Base-by-base conservation (phyloP, 1,284 basidiomycete genomes). In the Sphaerobolus stellatus region DNA sequence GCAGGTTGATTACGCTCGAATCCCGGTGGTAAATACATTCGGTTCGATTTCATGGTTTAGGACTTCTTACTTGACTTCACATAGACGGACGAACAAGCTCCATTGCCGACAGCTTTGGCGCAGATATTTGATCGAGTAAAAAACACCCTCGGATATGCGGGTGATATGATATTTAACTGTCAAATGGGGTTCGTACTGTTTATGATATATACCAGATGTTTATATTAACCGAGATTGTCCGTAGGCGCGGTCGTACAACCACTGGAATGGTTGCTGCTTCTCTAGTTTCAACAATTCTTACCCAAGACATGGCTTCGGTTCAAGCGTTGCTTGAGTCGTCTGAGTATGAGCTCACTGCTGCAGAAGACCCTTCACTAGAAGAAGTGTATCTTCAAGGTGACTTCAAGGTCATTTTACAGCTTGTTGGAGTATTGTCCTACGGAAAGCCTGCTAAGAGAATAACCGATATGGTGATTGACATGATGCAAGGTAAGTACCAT, bases 1-100 rank as follows among this genome's bases (percentile, higher is more conserved):
- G 38, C 57, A 90, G 85, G 92, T 97, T 55, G 84, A 97, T 65
- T 97, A 97, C 67, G 85, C 82, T 51, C 86, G 94, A 18, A 80
- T 93, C 48, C 88, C 94, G 22, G 92, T 93, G 63, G 91, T 93
- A 66, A n/a, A n/a, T n/a, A n/a, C n/a, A n/a, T n/a, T 63, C 88
- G 75, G 44, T 25, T 38, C 24, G 9, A 31, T 27, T 20, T 51
- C 25, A n/a, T 52, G 24, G 56, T 53, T 36, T 22, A 27, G 44
- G 38, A 20, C 40, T n/a, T 44, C 1, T 53, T 25, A 48, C 38
- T 20, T 5, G 20, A 40, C 20, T 36, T 55, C 31, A 54, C 54
- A 2, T 66, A 94, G 92, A 98, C 94, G 13, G 95, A 98, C 65
- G 94, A 98, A 70, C 94, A 96, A 75, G 93, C 94, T 0, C 94